Conservation (phyloP, 2,329 filamentous ascomycete species). For the Talaromyces sp. region DNA sequence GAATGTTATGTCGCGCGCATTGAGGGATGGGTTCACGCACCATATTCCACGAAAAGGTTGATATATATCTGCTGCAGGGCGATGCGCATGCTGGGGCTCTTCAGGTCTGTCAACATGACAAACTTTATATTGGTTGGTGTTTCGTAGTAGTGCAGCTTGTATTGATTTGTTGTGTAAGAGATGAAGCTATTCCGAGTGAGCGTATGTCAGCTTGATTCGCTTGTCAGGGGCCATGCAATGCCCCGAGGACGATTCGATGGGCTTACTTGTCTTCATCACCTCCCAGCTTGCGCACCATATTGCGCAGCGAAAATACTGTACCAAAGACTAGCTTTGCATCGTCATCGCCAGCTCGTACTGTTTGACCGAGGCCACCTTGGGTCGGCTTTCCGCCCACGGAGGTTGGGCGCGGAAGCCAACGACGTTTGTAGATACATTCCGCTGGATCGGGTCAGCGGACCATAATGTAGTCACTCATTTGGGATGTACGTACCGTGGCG, state of each 20-base stretch:
- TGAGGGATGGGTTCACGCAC: slow-evolving; percentile 31
- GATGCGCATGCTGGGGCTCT: slow-evolving; percentile 85
- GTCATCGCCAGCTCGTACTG: slow-evolving; percentile 65
- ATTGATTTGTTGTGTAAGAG: slow-evolving; percentile 87
- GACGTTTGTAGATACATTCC: slow-evolving; percentile 94
- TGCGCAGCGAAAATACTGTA: slow-evolving; percentile 91
- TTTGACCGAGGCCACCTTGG: slow-evolving; percentile 30
- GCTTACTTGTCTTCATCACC: slow-evolving; percentile 77
- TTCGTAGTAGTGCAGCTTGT: slow-evolving; percentile 99
- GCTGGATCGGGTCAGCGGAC: slow-evolving; percentile 55
- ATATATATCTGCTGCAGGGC: slow-evolving; percentile 98
- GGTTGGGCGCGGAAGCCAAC: slow-evolving; percentile 68
- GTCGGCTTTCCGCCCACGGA: slow-evolving; percentile 49
- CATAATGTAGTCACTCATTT: slow-evolving; percentile 2
- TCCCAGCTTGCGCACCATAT: slow-evolving; percentile 94
- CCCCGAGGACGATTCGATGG: not conserved
- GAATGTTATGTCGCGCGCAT: not conserved
- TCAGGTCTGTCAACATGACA: slow-evolving; percentile 92
- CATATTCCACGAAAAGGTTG: slow-evolving; percentile 95
- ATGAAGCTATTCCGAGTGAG: slow-evolving; percentile 67
- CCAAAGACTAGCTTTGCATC: slow-evolving; percentile 98
- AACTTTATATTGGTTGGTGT: slow-evolving; percentile 95
- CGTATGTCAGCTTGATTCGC: no score
- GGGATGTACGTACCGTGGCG: slow-evolving; percentile 72
- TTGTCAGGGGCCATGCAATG: no score